phyloP scores from a whole-genome alignment of 352 stramenopile genomes.

The Phytophthora idaei region DNA sequence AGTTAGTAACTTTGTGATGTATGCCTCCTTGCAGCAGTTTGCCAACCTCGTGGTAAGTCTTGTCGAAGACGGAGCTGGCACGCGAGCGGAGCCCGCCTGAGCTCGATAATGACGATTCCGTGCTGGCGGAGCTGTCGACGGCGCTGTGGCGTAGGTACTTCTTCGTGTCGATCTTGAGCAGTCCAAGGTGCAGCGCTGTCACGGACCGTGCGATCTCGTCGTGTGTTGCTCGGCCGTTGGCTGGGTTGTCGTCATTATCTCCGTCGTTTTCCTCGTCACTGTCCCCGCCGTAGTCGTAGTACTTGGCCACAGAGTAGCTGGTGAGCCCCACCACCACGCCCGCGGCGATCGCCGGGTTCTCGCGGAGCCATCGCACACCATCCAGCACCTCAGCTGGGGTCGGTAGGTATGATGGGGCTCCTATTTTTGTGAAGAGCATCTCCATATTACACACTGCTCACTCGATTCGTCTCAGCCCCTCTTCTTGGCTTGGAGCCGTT shows the following conservation, averaged over 20 bases:
- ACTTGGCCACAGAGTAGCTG: conserved; percentile 70
- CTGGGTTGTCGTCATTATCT: not conserved
- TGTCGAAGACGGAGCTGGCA: conserved; percentile 51
- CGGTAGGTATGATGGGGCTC: conserved; percentile 65
- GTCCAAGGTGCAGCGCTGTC: conserved; percentile 48
- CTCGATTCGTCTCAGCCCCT: conserved; percentile 2
- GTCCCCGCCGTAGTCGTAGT: conserved; percentile 55
- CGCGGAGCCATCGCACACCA: conserved; percentile 66
- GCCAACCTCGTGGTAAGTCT: conserved; percentile 40
- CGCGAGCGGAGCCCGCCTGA: conserved; percentile 37
- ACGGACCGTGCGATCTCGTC: conserved; percentile 62
- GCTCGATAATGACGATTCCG: conserved; percentile 37
- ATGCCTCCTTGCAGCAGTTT: not conserved
- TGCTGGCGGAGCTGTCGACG: conserved; percentile 31
- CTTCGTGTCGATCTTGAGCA: conserved; percentile 40
- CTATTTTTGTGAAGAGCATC: conserved; percentile 49
- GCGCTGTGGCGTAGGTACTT: conserved; percentile 29
- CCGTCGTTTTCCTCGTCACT: conserved; percentile 35
- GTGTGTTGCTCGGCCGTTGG: conserved; percentile 21
- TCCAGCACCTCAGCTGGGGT: conserved; percentile 66
- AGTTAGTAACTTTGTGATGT: conserved; percentile 7
- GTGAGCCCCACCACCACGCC: conserved; percentile 71
- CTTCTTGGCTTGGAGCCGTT: conserved; percentile 23
- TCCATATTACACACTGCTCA: conserved; percentile 26
- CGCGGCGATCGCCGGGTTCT: conserved; percentile 68